These are phyloP conservation scores for Cucurbita argyrosperma DNA, from an alignment of 306 rosid species.

Conservation along the genomic window DNA sequence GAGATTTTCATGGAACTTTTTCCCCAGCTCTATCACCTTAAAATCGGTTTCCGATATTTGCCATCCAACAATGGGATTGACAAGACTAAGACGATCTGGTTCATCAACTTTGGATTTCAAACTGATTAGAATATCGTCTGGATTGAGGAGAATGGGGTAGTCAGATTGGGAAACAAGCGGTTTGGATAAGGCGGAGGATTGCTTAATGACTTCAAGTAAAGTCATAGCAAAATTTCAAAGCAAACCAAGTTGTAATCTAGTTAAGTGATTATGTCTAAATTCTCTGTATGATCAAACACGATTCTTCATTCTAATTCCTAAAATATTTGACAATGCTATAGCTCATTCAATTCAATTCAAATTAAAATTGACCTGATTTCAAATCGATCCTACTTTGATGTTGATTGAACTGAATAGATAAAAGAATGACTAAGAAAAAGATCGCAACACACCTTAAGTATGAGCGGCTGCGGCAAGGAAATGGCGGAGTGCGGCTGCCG, in stretches of 20 bases:
- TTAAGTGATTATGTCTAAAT: background rate
- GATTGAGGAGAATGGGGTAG: conserved; percentile 52
- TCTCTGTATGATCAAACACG: background rate
- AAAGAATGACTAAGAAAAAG: background rate
- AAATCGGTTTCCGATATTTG: conserved; percentile 29
- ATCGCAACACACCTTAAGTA: background rate
- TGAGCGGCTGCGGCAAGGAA: background rate
- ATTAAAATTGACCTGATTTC: background rate
- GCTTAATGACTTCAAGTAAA: conserved; percentile 44
- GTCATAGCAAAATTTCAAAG: conserved; percentile 26
- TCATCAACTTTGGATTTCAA: conserved; percentile 31
- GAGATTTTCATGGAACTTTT: conserved; percentile 31
- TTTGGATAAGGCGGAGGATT: conserved; percentile 26
- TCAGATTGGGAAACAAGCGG: conserved; percentile 22
- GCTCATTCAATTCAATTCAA: background rate
- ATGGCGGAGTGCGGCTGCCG: background rate
- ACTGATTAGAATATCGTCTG: conserved; percentile 31
- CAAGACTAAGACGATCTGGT: conserved; percentile 17
- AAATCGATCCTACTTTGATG: background rate
- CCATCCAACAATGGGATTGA: conserved; percentile 50
- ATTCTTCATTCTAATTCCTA: background rate
- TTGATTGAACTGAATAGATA: background rate
- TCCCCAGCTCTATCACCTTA: conserved; percentile 35
- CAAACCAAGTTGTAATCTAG: background rate
- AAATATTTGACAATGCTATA: background rate